Evolutionary conservation across 371 early-diverging fungal genomes (phyloP).

Genomic region (Haplosporangium sp.): DNA sequence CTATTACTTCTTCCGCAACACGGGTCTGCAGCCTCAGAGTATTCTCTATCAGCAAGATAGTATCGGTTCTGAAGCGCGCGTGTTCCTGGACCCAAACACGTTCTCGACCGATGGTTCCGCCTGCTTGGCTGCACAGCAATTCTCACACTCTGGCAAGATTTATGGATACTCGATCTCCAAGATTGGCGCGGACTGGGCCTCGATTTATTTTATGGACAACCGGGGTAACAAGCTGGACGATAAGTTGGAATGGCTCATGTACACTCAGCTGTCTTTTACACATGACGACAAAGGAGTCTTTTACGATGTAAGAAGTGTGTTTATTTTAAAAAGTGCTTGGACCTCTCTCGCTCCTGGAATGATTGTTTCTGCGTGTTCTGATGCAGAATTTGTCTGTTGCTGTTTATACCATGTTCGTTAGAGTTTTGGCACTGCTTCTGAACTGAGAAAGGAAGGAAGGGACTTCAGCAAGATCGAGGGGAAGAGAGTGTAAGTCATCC

Average conservation of each 20-base stretch:
- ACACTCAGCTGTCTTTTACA: slow-evolving; percentile 64
- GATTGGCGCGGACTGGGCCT: slow-evolving; percentile 75
- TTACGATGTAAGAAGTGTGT: slow-evolving; percentile 59
- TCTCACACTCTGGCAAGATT: slow-evolving; percentile 64
- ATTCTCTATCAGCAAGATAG: slow-evolving; percentile 60
- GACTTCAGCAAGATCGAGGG: neutral
- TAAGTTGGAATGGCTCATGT: slow-evolving; percentile 66
- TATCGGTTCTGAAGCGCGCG: slow-evolving; percentile 52
- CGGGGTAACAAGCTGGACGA: slow-evolving; percentile 54
- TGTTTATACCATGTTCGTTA: neutral
- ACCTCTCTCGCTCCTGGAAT: neutral
- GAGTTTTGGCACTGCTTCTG: neutral
- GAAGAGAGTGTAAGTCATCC: neutral
- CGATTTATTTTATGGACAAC: slow-evolving; percentile 58
- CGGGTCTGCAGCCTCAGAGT: slow-evolving; percentile 72
- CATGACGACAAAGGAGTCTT: slow-evolving; percentile 75
- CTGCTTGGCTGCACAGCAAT: slow-evolving; percentile 56
- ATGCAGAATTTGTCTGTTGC: neutral
- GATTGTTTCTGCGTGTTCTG: neutral
- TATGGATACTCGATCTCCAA: slow-evolving; percentile 62
- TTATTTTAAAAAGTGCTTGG: neutral
- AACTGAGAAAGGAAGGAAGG: neutral
- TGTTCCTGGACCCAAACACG: slow-evolving; percentile 60
- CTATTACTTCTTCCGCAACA: slow-evolving; percentile 74
- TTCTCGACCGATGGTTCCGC: slow-evolving; percentile 54